These are phyloP conservation scores for Purshia tridentata DNA, from an alignment of 306 rosid genomes.

Conservation along the genomic window DNA sequence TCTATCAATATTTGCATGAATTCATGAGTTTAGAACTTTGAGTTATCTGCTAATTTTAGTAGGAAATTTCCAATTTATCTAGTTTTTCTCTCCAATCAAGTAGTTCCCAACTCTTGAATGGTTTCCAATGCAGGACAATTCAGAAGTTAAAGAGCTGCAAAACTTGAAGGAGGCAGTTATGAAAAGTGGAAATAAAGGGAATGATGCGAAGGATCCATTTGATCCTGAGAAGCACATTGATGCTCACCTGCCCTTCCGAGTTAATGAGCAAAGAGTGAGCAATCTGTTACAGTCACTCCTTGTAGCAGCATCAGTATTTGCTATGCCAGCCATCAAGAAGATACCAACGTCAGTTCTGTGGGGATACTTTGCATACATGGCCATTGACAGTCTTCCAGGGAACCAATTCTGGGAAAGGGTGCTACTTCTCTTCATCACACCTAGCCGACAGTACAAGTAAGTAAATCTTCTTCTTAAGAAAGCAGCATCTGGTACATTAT, in stretches of 20 bases:
- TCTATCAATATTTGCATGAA: not conserved
- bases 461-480: slow-evolving; percentile 16
- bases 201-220: slow-evolving; percentile 36
- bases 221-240: slow-evolving; percentile 86
- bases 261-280: slow-evolving; percentile 89
- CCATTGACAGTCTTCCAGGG: slow-evolving; percentile 93
- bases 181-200: slow-evolving; percentile 42
- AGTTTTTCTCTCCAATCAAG: not conserved
- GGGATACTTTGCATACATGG: slow-evolving; percentile 94
- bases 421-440: slow-evolving; percentile 61
- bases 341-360: slow-evolving; percentile 87
- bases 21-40: not conserved
- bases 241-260: slow-evolving; percentile 66
- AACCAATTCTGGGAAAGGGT: slow-evolving; percentile 89
- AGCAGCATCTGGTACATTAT: not conserved
- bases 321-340: slow-evolving; percentile 66
- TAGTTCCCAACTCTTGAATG: slow-evolving; percentile 15
- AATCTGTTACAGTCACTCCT: slow-evolving; percentile 75
- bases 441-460: slow-evolving; percentile 72
- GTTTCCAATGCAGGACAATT: slow-evolving; percentile 44
- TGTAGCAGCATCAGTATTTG: slow-evolving; percentile 71
- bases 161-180: slow-evolving; percentile 72
- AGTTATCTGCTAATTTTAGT: not conserved
- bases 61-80: not conserved
- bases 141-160: slow-evolving; percentile 62